phyloP scores from a whole-genome alignment of 2,329 filamentous ascomycete species.

The Coniochaeta sp. region DNA sequence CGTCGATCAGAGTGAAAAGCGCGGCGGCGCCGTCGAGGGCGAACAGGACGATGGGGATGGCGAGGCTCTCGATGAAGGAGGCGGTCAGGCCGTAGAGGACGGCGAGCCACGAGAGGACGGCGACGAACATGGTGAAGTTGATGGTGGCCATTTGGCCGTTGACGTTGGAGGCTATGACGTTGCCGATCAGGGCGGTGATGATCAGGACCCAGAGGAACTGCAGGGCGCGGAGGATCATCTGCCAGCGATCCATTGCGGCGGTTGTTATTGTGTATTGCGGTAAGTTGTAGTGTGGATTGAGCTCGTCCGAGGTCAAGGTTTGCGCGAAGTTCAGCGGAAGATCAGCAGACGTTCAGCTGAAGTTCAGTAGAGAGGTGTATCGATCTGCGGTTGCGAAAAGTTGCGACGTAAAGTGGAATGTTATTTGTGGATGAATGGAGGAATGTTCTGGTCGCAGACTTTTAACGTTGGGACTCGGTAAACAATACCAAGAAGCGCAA shows the following conservation, averaged over 20 bases:
- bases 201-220: conserved; percentile 47
- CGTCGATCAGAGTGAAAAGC: conserved; percentile 64
- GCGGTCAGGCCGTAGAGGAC: conserved; percentile 55
- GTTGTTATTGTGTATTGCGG: background rate
- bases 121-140: conserved; percentile 65
- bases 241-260: conserved; percentile 30
- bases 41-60: conserved; percentile 42
- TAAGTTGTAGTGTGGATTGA: background rate
- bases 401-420: background rate
- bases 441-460: background rate
- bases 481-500: background rate
- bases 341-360: too few species aligned
- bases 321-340: too few species aligned
- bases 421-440: background rate
- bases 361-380: background rate
- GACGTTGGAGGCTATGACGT: conserved; percentile 45
- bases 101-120: conserved; percentile 57
- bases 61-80: conserved; percentile 37
- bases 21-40: conserved; percentile 51
- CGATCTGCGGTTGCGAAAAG: background rate
- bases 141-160: conserved; percentile 37
- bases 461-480: background rate
- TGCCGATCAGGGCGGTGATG: conserved; percentile 49
- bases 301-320: background rate
- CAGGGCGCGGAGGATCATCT: conserved; percentile 36